phyloP scores from a whole-genome alignment of 257 asterid genomes.

The Paulownia fortunei region DNA sequence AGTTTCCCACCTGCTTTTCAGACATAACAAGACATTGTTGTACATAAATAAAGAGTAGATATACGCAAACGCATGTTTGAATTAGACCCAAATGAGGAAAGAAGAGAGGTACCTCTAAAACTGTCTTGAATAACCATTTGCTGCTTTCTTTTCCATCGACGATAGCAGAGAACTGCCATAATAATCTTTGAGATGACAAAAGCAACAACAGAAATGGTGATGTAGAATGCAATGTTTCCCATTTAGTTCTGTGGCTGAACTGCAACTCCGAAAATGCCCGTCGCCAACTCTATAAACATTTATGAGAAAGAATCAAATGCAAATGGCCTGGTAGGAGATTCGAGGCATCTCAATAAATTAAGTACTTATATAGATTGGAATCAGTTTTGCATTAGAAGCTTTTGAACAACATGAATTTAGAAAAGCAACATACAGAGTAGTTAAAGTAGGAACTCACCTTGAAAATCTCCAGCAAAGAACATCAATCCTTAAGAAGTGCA shows the following conservation, averaged over 20 bases:
- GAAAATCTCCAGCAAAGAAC: neutral
- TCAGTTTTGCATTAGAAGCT: neutral
- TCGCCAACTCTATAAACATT: too few species aligned
- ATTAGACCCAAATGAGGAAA: neutral
- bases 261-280: too few species aligned
- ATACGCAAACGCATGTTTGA: neutral
- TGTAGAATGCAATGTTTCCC: slow-evolving; percentile 58
- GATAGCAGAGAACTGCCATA: slow-evolving; percentile 73
- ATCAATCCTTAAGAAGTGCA: neutral
- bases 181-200: slow-evolving; percentile 70
- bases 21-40: neutral
- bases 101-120: slow-evolving; percentile 48
- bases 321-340: neutral
- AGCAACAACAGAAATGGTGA: slow-evolving; percentile 73
- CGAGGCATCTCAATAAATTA: neutral
- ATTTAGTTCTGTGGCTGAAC: slow-evolving; percentile 34
- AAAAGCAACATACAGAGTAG: neutral
- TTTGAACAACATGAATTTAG: neutral
- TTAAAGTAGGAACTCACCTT: neutral
- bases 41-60: neutral
- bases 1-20: slow-evolving; percentile 76
- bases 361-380: too few species aligned
- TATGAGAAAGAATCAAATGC: neutral
- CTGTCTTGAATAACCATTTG: slow-evolving; percentile 60
- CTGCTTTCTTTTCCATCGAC: slow-evolving; percentile 74